These are phyloP conservation scores for Xylaria sp. DNA, from an alignment of 2,329 filamentous ascomycete species.

Conservation along the genomic window DNA sequence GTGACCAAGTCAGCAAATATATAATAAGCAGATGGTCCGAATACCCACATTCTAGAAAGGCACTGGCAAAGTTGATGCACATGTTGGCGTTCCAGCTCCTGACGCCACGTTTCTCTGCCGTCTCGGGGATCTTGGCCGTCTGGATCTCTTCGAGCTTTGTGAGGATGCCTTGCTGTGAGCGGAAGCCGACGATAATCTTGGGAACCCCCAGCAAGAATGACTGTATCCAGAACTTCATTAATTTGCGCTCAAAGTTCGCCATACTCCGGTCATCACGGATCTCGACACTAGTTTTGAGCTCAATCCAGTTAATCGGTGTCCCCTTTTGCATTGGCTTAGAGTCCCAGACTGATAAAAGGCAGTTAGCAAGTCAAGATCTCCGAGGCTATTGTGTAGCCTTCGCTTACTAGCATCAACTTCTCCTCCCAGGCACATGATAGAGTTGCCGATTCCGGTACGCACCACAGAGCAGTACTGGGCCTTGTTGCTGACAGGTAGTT, in stretches of 20 bases:
- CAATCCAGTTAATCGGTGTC: slow-evolving; percentile 85
- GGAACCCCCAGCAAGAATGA: slow-evolving; percentile 92
- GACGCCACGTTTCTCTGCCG: slow-evolving; percentile 67
- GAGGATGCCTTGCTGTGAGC: slow-evolving; percentile 72
- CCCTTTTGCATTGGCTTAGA: slow-evolving; percentile 68
- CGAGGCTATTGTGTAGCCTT: background rate
- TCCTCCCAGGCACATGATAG: slow-evolving; percentile 78
- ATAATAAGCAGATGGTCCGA: background rate
- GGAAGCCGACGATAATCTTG: slow-evolving; percentile 88
- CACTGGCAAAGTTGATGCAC: slow-evolving; percentile 86
- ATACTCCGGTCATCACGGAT: slow-evolving; percentile 69
- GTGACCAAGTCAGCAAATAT: slow-evolving; percentile 1
- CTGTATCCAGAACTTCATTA: slow-evolving; percentile 96
- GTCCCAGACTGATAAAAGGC: slow-evolving; percentile 70
- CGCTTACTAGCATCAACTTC: slow-evolving; percentile 85
- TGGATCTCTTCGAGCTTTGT: slow-evolving; percentile 75
- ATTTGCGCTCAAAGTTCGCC: slow-evolving; percentile 81
- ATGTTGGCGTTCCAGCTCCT: slow-evolving; percentile 86
- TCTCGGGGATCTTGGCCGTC: slow-evolving; percentile 76
- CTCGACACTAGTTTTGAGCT: slow-evolving; percentile 87
- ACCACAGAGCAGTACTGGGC: slow-evolving; percentile 96
- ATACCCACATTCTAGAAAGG: slow-evolving; percentile 73
- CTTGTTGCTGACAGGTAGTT: slow-evolving; percentile 79
- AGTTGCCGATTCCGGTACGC: slow-evolving; percentile 79
- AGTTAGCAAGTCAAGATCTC: slow-evolving; percentile 6